These are phyloP conservation scores for Terana coerulea DNA, from an alignment of 768 basidiomycete genomes.

Conservation along the genomic window DNA sequence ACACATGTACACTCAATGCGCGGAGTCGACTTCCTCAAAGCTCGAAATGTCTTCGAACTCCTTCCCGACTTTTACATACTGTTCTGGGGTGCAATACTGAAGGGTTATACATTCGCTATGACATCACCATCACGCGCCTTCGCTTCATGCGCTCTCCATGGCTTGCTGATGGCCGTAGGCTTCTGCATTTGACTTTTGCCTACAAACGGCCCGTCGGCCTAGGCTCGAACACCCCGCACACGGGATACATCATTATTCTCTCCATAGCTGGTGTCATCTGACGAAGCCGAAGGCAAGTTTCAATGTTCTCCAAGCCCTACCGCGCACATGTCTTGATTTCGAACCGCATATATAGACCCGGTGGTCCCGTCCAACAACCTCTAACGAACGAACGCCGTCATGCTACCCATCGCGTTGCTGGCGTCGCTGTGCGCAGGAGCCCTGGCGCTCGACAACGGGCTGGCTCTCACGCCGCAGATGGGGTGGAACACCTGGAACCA, in stretches of 20 bases:
- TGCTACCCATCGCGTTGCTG: constrained; percentile 1
- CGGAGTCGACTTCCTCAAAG: too few species aligned
- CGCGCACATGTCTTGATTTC: not conserved
- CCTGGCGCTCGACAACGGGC: constrained; percentile 25
- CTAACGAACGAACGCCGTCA: not conserved
- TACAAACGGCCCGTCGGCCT: not conserved
- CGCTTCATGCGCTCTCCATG: too few species aligned
- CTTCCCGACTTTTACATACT: too few species aligned
- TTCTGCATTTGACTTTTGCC: too few species aligned
- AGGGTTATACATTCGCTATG: not conserved
- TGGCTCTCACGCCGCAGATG: constrained; percentile 33
- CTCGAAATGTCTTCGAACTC: too few species aligned
- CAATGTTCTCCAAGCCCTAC: too few species aligned
- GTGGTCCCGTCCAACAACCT: not conserved
- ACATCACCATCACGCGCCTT: not conserved
- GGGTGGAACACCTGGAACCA: constrained; percentile 38
- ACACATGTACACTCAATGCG: too few species aligned
- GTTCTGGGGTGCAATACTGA: constrained; percentile 30
- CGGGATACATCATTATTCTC: not conserved
- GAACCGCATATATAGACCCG: not conserved
- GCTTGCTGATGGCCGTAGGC: too few species aligned
- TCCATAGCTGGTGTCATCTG: not conserved
- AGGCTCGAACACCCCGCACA: not conserved
- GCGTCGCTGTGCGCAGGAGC: constrained; percentile 10
- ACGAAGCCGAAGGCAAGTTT: too few species aligned